A percentile compares a stretch with the other conserved stretches of the same genome.
These are phyloP conservation scores for Craspedostauros australis DNA, from an alignment of 108 stramenopile genomes.

Conservation along the genomic window DNA sequence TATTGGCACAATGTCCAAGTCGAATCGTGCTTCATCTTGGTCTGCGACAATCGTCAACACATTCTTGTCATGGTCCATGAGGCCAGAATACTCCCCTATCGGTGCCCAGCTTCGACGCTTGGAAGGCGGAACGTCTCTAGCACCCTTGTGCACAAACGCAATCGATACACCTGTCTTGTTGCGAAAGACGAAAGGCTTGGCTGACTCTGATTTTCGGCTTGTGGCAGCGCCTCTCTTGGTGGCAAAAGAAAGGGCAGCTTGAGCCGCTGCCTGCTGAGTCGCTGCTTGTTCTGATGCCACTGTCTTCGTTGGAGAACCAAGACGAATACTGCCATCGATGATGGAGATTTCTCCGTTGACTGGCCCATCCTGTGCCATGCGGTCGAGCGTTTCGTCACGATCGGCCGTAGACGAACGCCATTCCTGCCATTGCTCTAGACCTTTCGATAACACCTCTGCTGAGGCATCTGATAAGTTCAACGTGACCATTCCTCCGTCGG, in stretches of 20 bases:
- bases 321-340: no score
- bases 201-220: conserved; percentile 31
- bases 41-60: conserved; percentile 25
- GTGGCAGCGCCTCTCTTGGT: conserved; percentile 37
- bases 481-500: conserved; percentile 13
- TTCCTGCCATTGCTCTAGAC: conserved; percentile 24
- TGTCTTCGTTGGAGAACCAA: no score
- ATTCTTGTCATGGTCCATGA: conserved; percentile 16
- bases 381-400: no score
- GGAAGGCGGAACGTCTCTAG: background rate
- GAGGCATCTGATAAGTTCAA: conserved; percentile 42
- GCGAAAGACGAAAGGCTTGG: conserved; percentile 60
- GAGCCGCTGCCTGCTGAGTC: conserved; percentile 32
- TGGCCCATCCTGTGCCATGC: no score
- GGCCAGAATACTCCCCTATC: conserved; percentile 26
- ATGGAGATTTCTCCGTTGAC: no score
- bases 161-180: conserved; percentile 56
- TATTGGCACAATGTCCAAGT: conserved; percentile 35
- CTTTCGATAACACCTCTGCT: conserved; percentile 24
- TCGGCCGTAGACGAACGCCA: no score
- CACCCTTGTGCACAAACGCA: conserved; percentile 34
- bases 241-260: conserved; percentile 50
- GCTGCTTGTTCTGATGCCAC: no score
- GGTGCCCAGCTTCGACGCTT: conserved; percentile 5
- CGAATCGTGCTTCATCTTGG: conserved; percentile 47